These are phyloP conservation scores for Colletotrichum sp. DNA, from an alignment of 2,329 filamentous ascomycete genomes.

Conservation along the genomic window DNA sequence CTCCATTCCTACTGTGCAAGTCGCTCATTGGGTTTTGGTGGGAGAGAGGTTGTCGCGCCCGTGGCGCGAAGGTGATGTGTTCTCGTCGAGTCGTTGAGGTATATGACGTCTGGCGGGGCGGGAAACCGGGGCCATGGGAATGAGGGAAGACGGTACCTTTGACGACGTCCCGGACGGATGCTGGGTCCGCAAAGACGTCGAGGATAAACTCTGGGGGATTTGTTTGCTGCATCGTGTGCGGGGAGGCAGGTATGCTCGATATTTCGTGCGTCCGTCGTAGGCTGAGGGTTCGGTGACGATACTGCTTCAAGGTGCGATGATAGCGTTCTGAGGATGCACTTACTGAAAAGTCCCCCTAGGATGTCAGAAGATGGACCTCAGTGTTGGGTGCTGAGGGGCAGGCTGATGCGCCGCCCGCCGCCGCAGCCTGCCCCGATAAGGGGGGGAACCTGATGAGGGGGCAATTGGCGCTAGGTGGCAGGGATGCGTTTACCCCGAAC, in stretches of 20 bases:
- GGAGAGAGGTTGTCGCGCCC: not conserved
- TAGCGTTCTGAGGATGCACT: not conserved
- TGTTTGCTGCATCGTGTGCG: constrained; percentile 50
- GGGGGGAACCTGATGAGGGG: not conserved
- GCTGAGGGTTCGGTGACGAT: not conserved
- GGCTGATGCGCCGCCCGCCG: not conserved
- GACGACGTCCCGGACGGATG: constrained; percentile 88
- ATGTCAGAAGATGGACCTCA: not conserved
- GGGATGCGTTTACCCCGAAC: constrained; percentile 8
- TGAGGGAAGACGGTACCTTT: constrained; percentile 66
- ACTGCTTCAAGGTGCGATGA: not conserved
- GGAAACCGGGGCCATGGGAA: constrained; percentile 13
- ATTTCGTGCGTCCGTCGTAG: not conserved
- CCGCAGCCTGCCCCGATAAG: constrained; percentile 3
- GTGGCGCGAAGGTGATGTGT: not conserved
- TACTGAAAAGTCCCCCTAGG: not conserved
- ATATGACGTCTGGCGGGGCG: constrained; percentile 17
- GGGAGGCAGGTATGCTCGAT: not conserved
- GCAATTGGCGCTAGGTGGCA: not conserved
- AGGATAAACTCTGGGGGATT: constrained; percentile 86
- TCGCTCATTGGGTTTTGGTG: not conserved
- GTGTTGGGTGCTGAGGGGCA: constrained; percentile 9
- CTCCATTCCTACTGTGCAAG: not conserved
- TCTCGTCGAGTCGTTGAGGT: not conserved
- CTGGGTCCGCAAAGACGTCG: constrained; percentile 90